Base-by-base conservation (phyloP, 768 basidiomycete species). In the Porphyrellus cyaneotinctus region DNA sequence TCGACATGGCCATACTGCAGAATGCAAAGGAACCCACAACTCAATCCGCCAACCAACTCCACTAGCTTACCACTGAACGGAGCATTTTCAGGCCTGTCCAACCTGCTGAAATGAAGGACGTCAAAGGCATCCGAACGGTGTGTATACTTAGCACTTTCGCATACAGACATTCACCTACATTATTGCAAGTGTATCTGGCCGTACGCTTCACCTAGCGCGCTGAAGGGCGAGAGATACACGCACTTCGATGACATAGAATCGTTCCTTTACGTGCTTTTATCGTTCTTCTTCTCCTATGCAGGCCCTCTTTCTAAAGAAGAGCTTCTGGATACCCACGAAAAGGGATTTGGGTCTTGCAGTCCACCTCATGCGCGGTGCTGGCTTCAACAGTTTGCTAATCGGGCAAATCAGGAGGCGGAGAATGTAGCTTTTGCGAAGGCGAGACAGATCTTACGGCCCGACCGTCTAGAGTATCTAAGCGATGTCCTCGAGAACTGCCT, bases 1-100 rank as follows among this genome's bases (percentile, higher is more conserved):
- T 71, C 2, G 68, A 72, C 26, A 52, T 57, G 54, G 51, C 53
- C 5, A 52, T 52, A 0, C 17, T 42, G 2, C 51, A 51, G 36
- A 33, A 46, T 31, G 41, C 39, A 5, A 43, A 52, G 3, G 26
- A 44, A 6, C 26, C 43, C 6, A 33, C 31, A 14, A 33, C 26
- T 9, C 7, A 5, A 43, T 12, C 42, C 24, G 30, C 22, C 2
- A 10, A 22, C 9, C 13, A 20, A 4, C 22, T 6, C 3, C 20
- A 22, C 8, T 8, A 38, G 10, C 2, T n/a, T 31, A 31, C 15
- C 11, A 15, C 32, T 4, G 12, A 33, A 4, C 32, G 11, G 32
- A 13, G 32, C 12, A 20, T 13, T n/a, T n/a, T n/a, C n/a, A n/a
- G n/a, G 12, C 22, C 38, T 23, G 22, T 4, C 8, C 41, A 30